Evolutionary conservation across 257 asterid species (phyloP), one percentile per base, ranked within the genome.

Genomic region (Coffea eugenioides): DNA sequence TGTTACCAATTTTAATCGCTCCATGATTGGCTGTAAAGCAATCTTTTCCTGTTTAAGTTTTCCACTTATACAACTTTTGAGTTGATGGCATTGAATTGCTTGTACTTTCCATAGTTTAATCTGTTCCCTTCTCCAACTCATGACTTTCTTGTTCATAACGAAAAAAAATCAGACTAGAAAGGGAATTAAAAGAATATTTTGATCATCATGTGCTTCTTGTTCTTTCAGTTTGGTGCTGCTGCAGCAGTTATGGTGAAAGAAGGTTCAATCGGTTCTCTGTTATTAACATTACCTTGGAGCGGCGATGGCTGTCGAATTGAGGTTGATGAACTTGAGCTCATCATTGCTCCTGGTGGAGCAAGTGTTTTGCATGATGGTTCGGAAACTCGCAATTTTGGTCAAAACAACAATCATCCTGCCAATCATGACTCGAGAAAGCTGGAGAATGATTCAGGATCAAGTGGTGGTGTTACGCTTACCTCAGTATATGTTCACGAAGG

Each of bases 401-500:
- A 83, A 62, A 81, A 83, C 34, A 84, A 62, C 21, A 75, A 76
- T 78, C 39, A 54, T 76, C 78, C 61, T 73, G 80, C 75, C 56
- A 79, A 77, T 83, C 90, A 80, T 75, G 85, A 77, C 78, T 68
- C 52, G 43, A 83, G 87, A 70, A 92, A 86, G 83, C 72, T 72
- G 76, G 92, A 88, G 48, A 85, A 79, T 52, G 95, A 84, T 71
- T 78, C 81, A 71, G 77, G 66, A 25, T 80, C 80, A 69, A 77
- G 81, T 70, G 87, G 80, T 70, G 86, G 83, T 82, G 80, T 59
- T 66, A 82, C 81, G 52, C 86, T 76, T 81, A 80, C 88, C 80
- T 76, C 94, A 67, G 85, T 88, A 79, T 96, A 94, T 84, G 98
- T 96, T 92, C 99, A 92, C 74, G 99, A 96, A 88, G 99, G 99